These are phyloP conservation scores for Lichtheimia ramosa DNA, from an alignment of 371 early-diverging fungal genomes.

Conservation along the genomic window DNA sequence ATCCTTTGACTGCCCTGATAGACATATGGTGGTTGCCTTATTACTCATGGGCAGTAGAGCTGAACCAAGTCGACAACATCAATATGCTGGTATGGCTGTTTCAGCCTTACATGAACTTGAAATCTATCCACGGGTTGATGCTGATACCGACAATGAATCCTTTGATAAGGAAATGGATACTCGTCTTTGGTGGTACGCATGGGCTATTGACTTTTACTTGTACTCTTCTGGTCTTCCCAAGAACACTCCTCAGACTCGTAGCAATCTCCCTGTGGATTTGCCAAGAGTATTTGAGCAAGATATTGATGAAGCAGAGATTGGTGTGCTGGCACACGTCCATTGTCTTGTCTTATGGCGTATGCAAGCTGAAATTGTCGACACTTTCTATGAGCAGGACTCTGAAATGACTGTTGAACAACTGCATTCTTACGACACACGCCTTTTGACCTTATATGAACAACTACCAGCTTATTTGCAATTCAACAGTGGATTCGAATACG, in stretches of 20 bases:
- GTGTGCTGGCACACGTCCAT: constrained; percentile 28
- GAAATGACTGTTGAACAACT: constrained; percentile 49
- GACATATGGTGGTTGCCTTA: constrained; percentile 34
- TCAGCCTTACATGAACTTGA: constrained; percentile 39
- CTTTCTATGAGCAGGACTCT: constrained; percentile 41
- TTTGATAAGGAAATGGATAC: constrained; percentile 50
- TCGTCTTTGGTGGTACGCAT: constrained; percentile 52
- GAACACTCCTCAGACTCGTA: constrained; percentile 32
- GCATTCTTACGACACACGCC: constrained; percentile 28
- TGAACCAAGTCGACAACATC: constrained; percentile 31
- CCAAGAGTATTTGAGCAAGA: constrained; percentile 47
- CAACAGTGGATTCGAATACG: constrained; percentile 50
- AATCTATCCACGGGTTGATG: constrained; percentile 44
- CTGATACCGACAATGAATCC: constrained; percentile 31
- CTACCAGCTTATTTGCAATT: constrained; percentile 41
- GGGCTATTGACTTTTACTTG: constrained; percentile 45
- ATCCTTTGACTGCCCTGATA: constrained; percentile 45
- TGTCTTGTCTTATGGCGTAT: constrained; percentile 40
- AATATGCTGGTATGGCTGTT: constrained; percentile 50
- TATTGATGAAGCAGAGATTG: constrained; percentile 39
- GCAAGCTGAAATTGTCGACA: constrained; percentile 37
- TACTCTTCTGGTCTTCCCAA: constrained; percentile 39
- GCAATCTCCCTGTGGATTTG: constrained; percentile 24
- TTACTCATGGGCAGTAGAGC: constrained; percentile 29
- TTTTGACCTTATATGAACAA: constrained; percentile 23